Evolutionary conservation across 805 yeast species (phyloP).

Genomic region (Allodekkera sacchari): DNA sequence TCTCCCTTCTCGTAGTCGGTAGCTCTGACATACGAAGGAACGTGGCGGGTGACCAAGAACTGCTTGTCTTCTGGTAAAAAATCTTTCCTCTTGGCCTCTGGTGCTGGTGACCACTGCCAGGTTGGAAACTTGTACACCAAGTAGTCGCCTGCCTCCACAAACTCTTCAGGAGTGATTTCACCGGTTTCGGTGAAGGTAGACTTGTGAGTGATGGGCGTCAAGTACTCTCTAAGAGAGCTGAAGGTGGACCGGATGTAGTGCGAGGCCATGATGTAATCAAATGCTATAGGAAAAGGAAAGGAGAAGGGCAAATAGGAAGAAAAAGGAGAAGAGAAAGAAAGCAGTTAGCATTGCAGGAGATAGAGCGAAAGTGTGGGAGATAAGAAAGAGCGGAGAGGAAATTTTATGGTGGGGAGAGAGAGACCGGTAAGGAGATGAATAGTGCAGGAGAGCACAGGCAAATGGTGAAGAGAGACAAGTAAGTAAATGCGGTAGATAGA

Average conservation of each 20-base stretch:
- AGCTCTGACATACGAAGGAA: slow-evolving; percentile 77
- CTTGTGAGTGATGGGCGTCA: slow-evolving; percentile 83
- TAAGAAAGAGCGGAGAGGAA: neutral
- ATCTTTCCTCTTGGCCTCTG: slow-evolving; percentile 44
- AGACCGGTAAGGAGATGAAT: too few relatives aligned
- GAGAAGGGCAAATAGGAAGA: neutral
- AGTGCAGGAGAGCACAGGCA: too few relatives aligned
- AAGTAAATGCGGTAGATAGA: too few relatives aligned
- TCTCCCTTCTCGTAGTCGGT: slow-evolving; percentile 31
- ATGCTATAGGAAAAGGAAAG: neutral
- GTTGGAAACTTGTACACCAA: slow-evolving; percentile 89
- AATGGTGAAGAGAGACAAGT: too few relatives aligned
- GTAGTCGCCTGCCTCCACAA: slow-evolving; percentile 90
- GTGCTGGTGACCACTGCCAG: slow-evolving; percentile 82
- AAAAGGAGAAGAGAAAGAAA: too few relatives aligned
- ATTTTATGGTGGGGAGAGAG: too few relatives aligned
- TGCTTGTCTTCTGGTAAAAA: slow-evolving; percentile 86
- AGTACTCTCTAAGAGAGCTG: slow-evolving; percentile 80
- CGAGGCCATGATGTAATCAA: slow-evolving; percentile 15
- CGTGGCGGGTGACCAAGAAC: slow-evolving; percentile 78
- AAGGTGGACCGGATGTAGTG: slow-evolving; percentile 57
- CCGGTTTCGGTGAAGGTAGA: slow-evolving; percentile 85
- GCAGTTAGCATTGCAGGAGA: too few relatives aligned
- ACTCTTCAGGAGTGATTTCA: slow-evolving; percentile 92
- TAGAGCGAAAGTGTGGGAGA: too few relatives aligned